These are phyloP conservation scores for Vinca major DNA, from an alignment of 305 asterid genomes.

Conservation along the genomic window DNA sequence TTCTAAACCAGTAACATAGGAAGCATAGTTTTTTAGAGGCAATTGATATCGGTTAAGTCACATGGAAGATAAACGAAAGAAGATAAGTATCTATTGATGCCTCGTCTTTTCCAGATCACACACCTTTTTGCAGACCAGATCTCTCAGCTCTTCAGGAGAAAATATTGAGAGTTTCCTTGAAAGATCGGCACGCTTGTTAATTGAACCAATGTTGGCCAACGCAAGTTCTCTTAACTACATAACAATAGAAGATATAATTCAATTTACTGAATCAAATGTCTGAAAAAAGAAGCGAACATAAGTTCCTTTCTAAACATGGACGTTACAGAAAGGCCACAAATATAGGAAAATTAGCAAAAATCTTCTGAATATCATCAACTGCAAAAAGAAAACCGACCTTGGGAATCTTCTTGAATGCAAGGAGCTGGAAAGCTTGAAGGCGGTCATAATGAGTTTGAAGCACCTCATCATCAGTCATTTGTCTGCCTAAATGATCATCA, in stretches of 20 bases:
- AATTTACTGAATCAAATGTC: conserved; percentile 7
- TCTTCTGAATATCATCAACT: conserved; percentile 1
- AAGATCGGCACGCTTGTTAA: conserved; percentile 75
- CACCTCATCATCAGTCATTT: conserved; percentile 97
- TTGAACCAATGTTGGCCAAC: conserved; percentile 82
- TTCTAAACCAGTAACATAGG: not conserved
- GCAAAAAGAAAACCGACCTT: conserved; percentile 40
- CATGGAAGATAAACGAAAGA: not conserved
- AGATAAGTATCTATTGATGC: not conserved
- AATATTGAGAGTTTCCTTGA: conserved; percentile 75
- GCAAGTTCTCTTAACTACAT: conserved; percentile 85
- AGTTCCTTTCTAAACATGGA: not conserved
- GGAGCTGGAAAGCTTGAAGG: conserved; percentile 86
- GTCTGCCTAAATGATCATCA: conserved; percentile 89
- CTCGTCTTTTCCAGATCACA: conserved; percentile 22
- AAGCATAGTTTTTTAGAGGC: not conserved
- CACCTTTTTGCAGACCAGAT: conserved; percentile 82
- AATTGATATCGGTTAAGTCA: not conserved
- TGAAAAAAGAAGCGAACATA: not conserved
- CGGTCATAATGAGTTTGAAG: conserved; percentile 87
- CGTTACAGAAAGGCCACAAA: not conserved
- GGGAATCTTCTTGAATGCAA: conserved; percentile 75
- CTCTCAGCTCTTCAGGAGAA: conserved; percentile 74
- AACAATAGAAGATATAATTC: not conserved
- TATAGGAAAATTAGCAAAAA: conserved; percentile 6